These are phyloP conservation scores for Solanum pimpinellifolium DNA, from an alignment of 257 asterid genomes.

Conservation along the genomic window DNA sequence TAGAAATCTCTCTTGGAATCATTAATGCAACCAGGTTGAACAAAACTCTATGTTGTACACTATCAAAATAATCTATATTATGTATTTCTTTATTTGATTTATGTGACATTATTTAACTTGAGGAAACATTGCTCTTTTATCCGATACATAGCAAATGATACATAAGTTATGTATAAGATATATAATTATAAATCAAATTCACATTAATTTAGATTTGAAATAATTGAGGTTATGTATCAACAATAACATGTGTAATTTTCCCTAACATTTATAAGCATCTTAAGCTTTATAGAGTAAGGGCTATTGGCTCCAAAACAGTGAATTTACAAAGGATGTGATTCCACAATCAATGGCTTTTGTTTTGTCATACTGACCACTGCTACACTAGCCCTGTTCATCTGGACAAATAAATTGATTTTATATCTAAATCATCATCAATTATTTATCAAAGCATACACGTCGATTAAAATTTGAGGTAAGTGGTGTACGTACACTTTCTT, in stretches of 20 bases:
- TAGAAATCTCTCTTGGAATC: not conserved
- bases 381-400: not conserved
- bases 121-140: no score
- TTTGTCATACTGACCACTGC: not conserved
- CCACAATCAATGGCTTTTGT: not conserved
- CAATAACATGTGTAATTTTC: no score
- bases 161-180: no score
- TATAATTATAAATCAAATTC: no score
- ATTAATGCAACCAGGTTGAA: not conserved
- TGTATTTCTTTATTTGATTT: not conserved
- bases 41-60: not conserved
- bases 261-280: not conserved
- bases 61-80: not conserved
- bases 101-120: rapidly evolving
- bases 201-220: rapidly evolving
- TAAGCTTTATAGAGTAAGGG: not conserved
- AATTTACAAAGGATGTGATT: not conserved
- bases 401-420: not conserved
- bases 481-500: not conserved
- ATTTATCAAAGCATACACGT: no score
- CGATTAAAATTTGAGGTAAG: not conserved
- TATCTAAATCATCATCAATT: no score
- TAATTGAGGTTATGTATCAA: no score
- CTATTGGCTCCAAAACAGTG: not conserved
- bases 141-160: no score